Conservation (phyloP, 345 rosid genomes). For the Pelargonium nanum region DNA sequence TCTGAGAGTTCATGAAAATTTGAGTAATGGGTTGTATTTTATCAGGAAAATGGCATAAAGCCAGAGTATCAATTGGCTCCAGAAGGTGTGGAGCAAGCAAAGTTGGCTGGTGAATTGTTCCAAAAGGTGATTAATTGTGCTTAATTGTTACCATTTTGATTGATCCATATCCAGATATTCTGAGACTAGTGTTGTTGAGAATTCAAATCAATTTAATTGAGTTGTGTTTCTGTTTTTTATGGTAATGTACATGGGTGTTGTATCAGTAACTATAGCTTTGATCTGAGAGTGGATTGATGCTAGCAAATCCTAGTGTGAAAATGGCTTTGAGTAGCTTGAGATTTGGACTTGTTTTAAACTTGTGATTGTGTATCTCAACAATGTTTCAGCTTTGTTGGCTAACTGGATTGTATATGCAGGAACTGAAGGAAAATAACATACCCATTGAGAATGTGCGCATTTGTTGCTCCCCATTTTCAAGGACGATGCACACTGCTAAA, state of each 20-base stretch:
- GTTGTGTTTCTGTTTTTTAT: too few relatives aligned
- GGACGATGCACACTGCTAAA: conserved; percentile 77
- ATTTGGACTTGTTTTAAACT: neutral
- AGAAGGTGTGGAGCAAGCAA: conserved; percentile 72
- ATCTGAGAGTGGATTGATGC: too few relatives aligned
- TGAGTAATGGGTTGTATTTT: neutral
- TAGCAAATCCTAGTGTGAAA: neutral
- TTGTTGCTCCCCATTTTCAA: conserved; percentile 83
- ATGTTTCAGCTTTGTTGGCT: neutral
- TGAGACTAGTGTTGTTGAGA: too few relatives aligned
- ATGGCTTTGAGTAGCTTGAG: neutral
- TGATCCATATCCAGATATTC: too few relatives aligned
- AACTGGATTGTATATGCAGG: conserved; percentile 32
- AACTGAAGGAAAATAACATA: conserved; percentile 45
- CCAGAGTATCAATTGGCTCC: conserved; percentile 55
- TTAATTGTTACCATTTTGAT: too few relatives aligned
- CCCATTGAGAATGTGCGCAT: conserved; percentile 56
- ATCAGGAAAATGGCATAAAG: conserved; percentile 64
- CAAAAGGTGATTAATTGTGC: conserved; percentile 33
- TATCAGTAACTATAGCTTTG: too few relatives aligned
- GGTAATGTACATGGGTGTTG: too few relatives aligned
- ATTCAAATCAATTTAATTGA: too few relatives aligned
- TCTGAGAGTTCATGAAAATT: neutral
- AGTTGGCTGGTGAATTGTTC: conserved; percentile 58
- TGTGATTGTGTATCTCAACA: neutral